Conservation (phyloP, 163 green algal genomes). For the Volvox carteri region DNA sequence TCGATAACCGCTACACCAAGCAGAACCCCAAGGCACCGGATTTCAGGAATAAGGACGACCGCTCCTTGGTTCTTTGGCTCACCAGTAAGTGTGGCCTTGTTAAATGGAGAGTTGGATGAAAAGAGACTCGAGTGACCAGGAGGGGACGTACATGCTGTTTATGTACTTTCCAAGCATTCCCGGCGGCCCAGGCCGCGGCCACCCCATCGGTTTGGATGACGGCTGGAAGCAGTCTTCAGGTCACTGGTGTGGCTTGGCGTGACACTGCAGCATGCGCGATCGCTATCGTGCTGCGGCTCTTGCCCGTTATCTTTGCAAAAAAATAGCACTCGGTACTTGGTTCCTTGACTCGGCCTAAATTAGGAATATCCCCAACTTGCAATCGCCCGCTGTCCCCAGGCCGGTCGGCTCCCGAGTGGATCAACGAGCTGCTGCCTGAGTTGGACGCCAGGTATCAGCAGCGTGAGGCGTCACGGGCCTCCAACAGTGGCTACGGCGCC, state of each 20-base stretch:
- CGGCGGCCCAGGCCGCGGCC: too few relatives aligned
- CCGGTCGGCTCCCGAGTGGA: not conserved
- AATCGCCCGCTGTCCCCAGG: too few relatives aligned
- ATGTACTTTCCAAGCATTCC: not conserved
- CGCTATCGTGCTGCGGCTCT: too few relatives aligned
- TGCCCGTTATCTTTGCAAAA: too few relatives aligned
- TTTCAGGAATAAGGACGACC: conserved; percentile 67
- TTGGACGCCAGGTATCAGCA: conserved; percentile 13
- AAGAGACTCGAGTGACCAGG: not conserved
- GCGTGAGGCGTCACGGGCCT: not conserved
- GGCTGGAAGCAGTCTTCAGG: too few relatives aligned
- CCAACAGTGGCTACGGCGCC: not conserved
- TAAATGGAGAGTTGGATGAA: not conserved
- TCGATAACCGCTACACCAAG: conserved; percentile 74
- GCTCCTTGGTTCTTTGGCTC: conserved; percentile 59
- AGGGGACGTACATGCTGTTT: not conserved
- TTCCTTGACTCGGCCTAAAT: too few relatives aligned
- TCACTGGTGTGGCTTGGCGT: too few relatives aligned
- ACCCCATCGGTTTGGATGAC: too few relatives aligned
- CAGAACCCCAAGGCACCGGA: conserved; percentile 69
- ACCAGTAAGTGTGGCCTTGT: conserved; percentile 24
- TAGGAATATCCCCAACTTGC: too few relatives aligned
- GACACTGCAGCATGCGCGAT: too few relatives aligned
- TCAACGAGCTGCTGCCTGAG: not conserved
- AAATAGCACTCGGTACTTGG: too few relatives aligned